phyloP scores from a whole-genome alignment of 805 yeast genomes.

The Torulaspora microellipsoides region DNA sequence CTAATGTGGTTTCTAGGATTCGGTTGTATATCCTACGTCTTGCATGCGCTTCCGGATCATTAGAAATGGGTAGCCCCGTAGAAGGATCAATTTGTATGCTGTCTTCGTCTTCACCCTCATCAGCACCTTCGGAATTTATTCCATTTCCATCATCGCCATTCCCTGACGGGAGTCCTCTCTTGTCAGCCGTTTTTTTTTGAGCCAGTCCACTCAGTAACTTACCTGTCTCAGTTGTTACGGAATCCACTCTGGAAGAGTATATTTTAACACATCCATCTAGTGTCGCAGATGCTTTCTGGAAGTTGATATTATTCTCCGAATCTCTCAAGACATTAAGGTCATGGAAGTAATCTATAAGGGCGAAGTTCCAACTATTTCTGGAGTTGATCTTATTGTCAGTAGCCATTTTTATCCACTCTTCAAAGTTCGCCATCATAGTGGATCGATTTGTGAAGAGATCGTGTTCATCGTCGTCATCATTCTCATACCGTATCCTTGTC shows the following conservation, averaged over 20 bases:
- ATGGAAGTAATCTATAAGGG: slow-evolving; percentile 85
- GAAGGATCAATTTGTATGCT: slow-evolving; percentile 31
- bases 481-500: slow-evolving; percentile 17
- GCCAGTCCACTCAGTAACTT: slow-evolving; percentile 73
- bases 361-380: slow-evolving; percentile 85
- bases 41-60: slow-evolving; percentile 22
- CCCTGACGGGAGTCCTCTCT: slow-evolving; percentile 10
- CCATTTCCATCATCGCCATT: slow-evolving; percentile 23
- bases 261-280: slow-evolving; percentile 93
- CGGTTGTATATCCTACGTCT: slow-evolving; percentile 31
- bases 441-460: slow-evolving; percentile 35
- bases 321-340: slow-evolving; percentile 72
- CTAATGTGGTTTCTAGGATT: slow-evolving; percentile 42
- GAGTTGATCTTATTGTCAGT: slow-evolving; percentile 81
- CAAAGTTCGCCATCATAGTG: slow-evolving; percentile 53
- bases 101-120: slow-evolving; percentile 19
- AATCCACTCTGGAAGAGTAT: slow-evolving; percentile 84
- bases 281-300: slow-evolving; percentile 87
- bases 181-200: slow-evolving; percentile 33
- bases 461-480: slow-evolving; percentile 21
- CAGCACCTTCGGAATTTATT: slow-evolving; percentile 17
- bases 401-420: slow-evolving; percentile 78
- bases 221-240: slow-evolving; percentile 88
- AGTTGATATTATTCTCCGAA: slow-evolving; percentile 72
- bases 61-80: slow-evolving; percentile 33